phyloP scores from a whole-genome alignment of 352 stramenopile species.

The Thalassiosira oceanica region DNA sequence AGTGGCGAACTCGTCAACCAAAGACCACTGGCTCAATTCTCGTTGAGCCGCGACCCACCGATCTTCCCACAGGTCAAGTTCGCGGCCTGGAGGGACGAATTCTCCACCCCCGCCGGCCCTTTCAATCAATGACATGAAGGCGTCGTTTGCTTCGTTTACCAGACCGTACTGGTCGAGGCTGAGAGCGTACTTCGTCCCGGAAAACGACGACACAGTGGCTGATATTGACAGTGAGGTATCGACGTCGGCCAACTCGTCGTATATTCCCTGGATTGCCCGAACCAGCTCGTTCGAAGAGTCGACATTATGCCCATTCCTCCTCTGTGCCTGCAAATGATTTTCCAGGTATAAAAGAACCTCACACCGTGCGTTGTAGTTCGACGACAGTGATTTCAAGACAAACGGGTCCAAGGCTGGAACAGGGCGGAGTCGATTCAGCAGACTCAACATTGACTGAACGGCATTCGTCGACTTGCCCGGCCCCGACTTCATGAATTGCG shows the following conservation, averaged over 20 bases:
- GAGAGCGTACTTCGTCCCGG: constrained; percentile 60
- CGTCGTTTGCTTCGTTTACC: constrained; percentile 63
- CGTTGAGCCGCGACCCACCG: constrained; percentile 76
- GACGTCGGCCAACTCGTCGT: constrained; percentile 58
- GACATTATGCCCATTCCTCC: constrained; percentile 20
- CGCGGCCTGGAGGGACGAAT: constrained; percentile 53
- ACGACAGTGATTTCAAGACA: constrained; percentile 65
- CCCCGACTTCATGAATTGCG: constrained; percentile 64
- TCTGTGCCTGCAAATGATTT: constrained; percentile 50
- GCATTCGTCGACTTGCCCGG: constrained; percentile 47
- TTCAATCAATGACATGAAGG: constrained; percentile 68
- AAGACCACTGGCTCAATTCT: constrained; percentile 71
- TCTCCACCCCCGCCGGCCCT: constrained; percentile 36
- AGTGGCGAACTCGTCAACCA: constrained; percentile 74
- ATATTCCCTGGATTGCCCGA: constrained; percentile 59
- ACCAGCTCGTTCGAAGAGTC: constrained; percentile 33
- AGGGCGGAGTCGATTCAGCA: constrained; percentile 54
- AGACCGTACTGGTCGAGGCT: constrained; percentile 73
- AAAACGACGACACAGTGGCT: constrained; percentile 46
- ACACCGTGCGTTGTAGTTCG: constrained; percentile 70
- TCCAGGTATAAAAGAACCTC: constrained; percentile 75
- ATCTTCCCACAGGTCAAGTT: constrained; percentile 77
- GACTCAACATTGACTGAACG: constrained; percentile 63
- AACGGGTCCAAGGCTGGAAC: constrained; percentile 61
- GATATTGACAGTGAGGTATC: constrained; percentile 57